Base-by-base conservation (phyloP, 225 moss, liverwort and hornwort species). In the Rhytidiadelphus loreus region DNA sequence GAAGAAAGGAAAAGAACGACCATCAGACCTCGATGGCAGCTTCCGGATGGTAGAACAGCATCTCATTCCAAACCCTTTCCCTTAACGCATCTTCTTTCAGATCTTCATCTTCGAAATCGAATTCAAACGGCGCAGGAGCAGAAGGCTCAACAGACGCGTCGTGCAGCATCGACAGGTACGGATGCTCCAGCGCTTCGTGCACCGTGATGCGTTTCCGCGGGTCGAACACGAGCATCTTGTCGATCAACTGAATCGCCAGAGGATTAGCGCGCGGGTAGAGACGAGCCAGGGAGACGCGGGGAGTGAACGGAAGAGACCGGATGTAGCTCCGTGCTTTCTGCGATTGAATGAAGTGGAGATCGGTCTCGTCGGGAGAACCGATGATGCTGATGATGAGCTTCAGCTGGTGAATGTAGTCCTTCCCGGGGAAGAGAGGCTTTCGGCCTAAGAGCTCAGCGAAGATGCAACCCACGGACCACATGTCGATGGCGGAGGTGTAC, bases 391-490 rank as follows among this genome's bases (percentile, higher is more conserved):
- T 99, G 39, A 99, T 99, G 77, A 99, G 95, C 95, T 99, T 99
- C 39, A 99, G 95, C 95, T 99, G 98, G 91, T 99, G 94, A 12
- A 99, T 99, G 91, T 99, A 99, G 72, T 99, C 98, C 84, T 99
- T 99, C 8, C 98, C 98, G 0, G 98, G 98, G 66, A 99, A 99
- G n/a, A 99, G 94, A 11, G 98, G 98, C 66, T 99, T 99, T 64
- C 98, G 95, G 32, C 97, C 98, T 44, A 99, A 60, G 37, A 99
- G 93, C 92, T 99, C 98, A 1, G 97, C 97, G 89, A 99, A 99
- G 84, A 99, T 99, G 92, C 98, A 99, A 35, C 98, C 98, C 30
- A 99, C 98, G 6, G 98, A 97, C 98, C 98, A 99, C 96, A 99
- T 97, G 92, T 99, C 98, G 58, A 99, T 99, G 56, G 97, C 98